Conservation (phyloP, 768 basidiomycete genomes). For the Strobilomyces echinocephalus region DNA sequence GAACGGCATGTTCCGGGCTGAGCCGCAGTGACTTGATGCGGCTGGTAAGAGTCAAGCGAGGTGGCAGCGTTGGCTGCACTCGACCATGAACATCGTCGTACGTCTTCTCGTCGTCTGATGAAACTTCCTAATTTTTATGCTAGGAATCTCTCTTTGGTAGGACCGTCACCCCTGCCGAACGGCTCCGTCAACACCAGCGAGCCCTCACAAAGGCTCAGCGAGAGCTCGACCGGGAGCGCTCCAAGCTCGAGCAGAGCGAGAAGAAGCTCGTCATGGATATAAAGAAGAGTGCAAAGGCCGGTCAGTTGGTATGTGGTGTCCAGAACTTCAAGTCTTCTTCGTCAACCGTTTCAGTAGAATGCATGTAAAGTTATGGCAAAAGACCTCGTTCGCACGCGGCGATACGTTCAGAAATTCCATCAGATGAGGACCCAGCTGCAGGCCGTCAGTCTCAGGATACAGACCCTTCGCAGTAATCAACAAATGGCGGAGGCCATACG, state of each 20-base stretch:
- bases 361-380: conserved; percentile 99
- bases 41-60: conserved; percentile 1
- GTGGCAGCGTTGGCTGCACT: conserved; percentile 8
- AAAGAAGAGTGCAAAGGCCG: conserved; percentile 92
- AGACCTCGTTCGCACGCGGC: conserved; percentile 92
- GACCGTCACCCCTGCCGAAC: conserved; percentile 92
- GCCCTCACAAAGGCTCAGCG: conserved; percentile 95
- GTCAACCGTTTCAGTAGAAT: conserved; percentile 52
- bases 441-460: conserved; percentile 91
- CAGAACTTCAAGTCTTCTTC: conserved; percentile 4
- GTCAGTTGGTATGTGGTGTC: conserved; percentile 71
- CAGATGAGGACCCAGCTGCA: conserved; percentile 99
- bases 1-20: conserved; percentile 14
- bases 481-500: conserved; percentile 99
- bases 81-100: conserved; percentile 76
- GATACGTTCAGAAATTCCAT: conserved; percentile 97
- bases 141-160: conserved; percentile 96
- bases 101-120: neutral
- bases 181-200: conserved; percentile 94
- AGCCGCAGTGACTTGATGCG: neutral
- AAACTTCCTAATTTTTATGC: conserved; percentile 14
- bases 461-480: conserved; percentile 93
- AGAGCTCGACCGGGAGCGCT: conserved; percentile 93
- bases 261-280: conserved; percentile 96
- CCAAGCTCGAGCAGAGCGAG: conserved; percentile 92